Evolutionary conservation across 202 grass and related monocot species (phyloP).

Genomic region (Cymbopogon flexuosus): DNA sequence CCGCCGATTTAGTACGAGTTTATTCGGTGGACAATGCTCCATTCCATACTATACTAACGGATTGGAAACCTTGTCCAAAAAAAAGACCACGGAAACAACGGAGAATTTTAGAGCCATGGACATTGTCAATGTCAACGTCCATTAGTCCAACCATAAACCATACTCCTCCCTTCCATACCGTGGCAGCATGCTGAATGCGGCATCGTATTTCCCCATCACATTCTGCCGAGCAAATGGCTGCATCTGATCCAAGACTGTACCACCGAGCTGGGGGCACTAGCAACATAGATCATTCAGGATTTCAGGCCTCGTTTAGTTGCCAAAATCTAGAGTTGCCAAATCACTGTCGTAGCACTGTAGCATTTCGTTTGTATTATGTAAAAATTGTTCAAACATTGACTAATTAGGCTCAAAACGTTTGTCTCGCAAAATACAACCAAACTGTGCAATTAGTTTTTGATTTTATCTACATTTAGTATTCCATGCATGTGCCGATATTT

Average conservation of each 20-base stretch:
- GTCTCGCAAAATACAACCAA: too few species aligned
- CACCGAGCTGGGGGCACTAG: too few species aligned
- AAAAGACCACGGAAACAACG: not conserved
- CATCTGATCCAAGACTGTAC: not conserved
- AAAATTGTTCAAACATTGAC: too few species aligned
- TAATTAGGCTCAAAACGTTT: too few species aligned
- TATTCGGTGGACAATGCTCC: not conserved
- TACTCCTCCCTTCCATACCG: not conserved
- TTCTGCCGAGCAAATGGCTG: not conserved
- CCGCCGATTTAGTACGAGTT: not conserved
- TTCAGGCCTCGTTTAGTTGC: too few species aligned
- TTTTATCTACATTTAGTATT: too few species aligned
- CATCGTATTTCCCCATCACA: not conserved
- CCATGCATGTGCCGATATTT: too few species aligned
- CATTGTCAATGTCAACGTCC: not conserved
- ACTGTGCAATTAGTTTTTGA: too few species aligned
- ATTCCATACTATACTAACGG: not conserved
- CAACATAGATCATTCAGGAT: too few species aligned
- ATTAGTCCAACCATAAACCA: not conserved
- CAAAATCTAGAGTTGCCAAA: too few species aligned
- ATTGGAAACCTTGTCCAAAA: not conserved
- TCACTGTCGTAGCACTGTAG: too few species aligned
- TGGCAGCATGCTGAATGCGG: not conserved
- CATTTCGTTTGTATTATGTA: too few species aligned
- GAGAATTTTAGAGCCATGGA: constrained; percentile 4